Evolutionary conservation across 2,329 filamentous ascomycete genomes (phyloP).

Genomic region (Pestalotiopsis sp.): DNA sequence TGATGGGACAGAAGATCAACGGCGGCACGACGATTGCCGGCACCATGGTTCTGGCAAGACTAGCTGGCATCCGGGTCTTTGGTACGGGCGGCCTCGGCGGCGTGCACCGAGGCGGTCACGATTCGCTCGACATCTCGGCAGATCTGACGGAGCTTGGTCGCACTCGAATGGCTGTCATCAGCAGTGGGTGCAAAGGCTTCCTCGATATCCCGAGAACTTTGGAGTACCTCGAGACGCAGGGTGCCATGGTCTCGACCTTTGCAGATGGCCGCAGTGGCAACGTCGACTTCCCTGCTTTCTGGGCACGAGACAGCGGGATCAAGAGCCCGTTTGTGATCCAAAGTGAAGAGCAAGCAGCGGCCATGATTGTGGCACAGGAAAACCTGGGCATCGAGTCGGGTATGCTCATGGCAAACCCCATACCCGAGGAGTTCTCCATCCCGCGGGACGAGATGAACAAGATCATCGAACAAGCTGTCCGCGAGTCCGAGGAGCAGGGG

Average conservation of each 20-base stretch:
- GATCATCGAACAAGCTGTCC: constrained; percentile 69
- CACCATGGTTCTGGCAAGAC: constrained; percentile 85
- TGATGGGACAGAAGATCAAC: constrained; percentile 70
- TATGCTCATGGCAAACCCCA: constrained; percentile 86
- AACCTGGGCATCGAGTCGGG: constrained; percentile 75
- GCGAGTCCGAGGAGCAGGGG: constrained; percentile 65
- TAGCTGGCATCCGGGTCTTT: constrained; percentile 90
- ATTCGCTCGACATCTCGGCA: constrained; percentile 89
- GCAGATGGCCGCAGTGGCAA: constrained; percentile 73
- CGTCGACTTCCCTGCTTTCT: constrained; percentile 92
- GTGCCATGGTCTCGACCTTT: constrained; percentile 86
- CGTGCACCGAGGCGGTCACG: constrained; percentile 86
- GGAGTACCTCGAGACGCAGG: constrained; percentile 73
- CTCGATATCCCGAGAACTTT: constrained; percentile 88
- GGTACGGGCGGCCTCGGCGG: constrained; percentile 94
- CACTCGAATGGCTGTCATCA: constrained; percentile 85
- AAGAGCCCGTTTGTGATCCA: constrained; percentile 76
- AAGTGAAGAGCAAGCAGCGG: constrained; percentile 80
- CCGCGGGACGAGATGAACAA: constrained; percentile 70
- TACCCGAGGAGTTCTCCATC: constrained; percentile 72
- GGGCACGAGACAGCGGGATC: constrained; percentile 82
- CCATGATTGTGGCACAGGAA: constrained; percentile 83
- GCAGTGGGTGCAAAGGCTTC: constrained; percentile 94
- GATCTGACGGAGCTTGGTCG: constrained; percentile 92
- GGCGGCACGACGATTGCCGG: constrained; percentile 93